Evolutionary conservation across 1,139 yeast species (phyloP).

Genomic region (Diutina neorugosa): DNA sequence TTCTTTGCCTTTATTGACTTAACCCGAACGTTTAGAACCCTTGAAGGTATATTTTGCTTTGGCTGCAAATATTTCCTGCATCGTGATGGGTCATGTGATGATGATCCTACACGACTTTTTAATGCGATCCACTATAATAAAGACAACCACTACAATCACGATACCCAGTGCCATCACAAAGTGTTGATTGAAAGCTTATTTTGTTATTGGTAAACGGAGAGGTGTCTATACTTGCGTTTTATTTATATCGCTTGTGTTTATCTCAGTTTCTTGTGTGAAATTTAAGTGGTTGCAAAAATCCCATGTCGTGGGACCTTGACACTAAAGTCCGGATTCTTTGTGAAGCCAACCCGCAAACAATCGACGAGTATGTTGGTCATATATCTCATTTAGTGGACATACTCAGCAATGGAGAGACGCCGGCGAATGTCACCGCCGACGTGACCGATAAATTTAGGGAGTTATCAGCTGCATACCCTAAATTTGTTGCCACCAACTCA

Average conservation of each 20-base stretch:
- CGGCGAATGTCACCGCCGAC: constrained; percentile 4
- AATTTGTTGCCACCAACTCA: constrained; percentile 17
- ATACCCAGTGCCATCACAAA: not conserved
- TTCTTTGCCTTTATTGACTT: too few relatives aligned
- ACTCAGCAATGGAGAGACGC: not conserved
- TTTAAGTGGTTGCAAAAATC: not conserved
- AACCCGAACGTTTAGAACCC: too few relatives aligned
- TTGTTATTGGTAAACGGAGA: not conserved
- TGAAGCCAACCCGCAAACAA: constrained; percentile 14
- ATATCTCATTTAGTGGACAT: constrained; percentile 9
- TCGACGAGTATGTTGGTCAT: constrained; percentile 30
- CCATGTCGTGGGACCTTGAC: not conserved
- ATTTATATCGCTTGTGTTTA: not conserved
- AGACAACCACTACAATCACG: not conserved
- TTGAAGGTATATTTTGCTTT: too few relatives aligned
- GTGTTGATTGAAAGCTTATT: not conserved
- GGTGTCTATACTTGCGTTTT: not conserved
- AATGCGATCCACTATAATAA: not conserved
- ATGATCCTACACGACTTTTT: not conserved
- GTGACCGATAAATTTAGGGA: constrained; percentile 16
- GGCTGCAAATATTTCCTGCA: not conserved
- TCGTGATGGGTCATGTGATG: not conserved
- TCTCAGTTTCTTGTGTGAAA: not conserved
- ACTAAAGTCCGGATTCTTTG: not conserved
- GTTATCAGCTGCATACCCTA: constrained; percentile 17